phyloP scores from a whole-genome alignment of 2,329 filamentous ascomycete genomes.

The Trichothecium sympodiale region DNA sequence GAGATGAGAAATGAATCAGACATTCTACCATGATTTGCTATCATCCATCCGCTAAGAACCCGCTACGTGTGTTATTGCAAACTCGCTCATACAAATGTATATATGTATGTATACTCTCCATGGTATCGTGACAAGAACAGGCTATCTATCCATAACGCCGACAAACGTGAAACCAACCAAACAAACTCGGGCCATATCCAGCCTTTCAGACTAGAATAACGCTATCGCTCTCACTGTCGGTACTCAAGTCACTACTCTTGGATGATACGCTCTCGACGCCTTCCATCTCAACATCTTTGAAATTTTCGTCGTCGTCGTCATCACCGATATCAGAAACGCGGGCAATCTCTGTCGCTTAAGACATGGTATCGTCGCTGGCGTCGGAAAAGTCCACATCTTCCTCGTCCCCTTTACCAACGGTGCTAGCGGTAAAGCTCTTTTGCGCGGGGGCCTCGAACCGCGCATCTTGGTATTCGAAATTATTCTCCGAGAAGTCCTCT shows the following conservation, averaged over 20 bases:
- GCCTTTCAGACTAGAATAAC: slow-evolving; percentile 2
- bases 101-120: too few relatives aligned
- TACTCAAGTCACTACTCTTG: too few relatives aligned
- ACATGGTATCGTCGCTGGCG: slow-evolving; percentile 1
- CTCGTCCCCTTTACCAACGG: neutral
- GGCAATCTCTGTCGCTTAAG: slow-evolving; percentile 1
- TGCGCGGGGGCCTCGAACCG: slow-evolving; percentile 18
- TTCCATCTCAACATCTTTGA: slow-evolving; percentile 1
- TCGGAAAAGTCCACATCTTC: neutral
- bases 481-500: slow-evolving; percentile 22
- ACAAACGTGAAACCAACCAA: too few relatives aligned
- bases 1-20: too few relatives aligned
- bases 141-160: too few relatives aligned
- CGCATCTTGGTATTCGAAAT: slow-evolving; percentile 22
- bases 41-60: too few relatives aligned
- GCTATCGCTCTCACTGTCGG: neutral
- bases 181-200: too few relatives aligned
- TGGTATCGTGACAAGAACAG: too few relatives aligned
- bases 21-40: too few relatives aligned
- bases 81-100: too few relatives aligned
- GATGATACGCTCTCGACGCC: too few relatives aligned
- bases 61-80: too few relatives aligned
- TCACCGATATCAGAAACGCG: neutral
- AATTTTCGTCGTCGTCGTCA: neutral
- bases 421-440: slow-evolving; percentile 11